phyloP scores from a whole-genome alignment of 139 green algal genomes.

The Mesotaenium endlicherianum region DNA sequence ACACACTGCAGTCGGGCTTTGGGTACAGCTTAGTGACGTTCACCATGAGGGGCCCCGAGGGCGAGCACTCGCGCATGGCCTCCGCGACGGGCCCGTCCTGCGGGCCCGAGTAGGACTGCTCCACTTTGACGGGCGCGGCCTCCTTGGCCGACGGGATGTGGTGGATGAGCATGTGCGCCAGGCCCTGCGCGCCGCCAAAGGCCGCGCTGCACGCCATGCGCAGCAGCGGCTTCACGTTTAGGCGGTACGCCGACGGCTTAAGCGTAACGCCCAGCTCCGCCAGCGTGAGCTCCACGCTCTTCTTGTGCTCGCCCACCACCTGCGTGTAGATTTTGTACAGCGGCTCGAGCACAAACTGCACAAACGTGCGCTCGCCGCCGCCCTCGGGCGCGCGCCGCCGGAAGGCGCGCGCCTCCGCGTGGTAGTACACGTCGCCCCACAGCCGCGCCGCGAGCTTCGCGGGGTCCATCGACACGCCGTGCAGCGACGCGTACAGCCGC shows the following conservation, averaged over 20 bases:
- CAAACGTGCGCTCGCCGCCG: constrained; percentile 79
- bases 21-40: constrained; percentile 95
- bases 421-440: constrained; percentile 95
- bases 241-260: constrained; percentile 65
- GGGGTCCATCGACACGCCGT: constrained; percentile 50
- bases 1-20: constrained; percentile 71
- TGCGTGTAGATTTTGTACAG: constrained; percentile 91
- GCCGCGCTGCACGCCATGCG: constrained; percentile 57
- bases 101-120: constrained; percentile 76
- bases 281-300: constrained; percentile 64
- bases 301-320: constrained; percentile 68
- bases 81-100: constrained; percentile 64
- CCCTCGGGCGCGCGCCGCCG: constrained; percentile 62
- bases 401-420: constrained; percentile 78
- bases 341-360: constrained; percentile 94
- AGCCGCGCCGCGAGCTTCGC: constrained; percentile 72
- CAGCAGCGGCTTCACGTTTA: constrained; percentile 81
- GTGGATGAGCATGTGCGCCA: constrained; percentile 89
- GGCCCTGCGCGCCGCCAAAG: constrained; percentile 73
- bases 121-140: constrained; percentile 69
- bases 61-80: constrained; percentile 76
- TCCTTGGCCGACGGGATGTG: constrained; percentile 75
- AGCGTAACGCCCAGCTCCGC: constrained; percentile 83
- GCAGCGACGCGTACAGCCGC: constrained; percentile 74
- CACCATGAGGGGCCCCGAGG: constrained; percentile 80